Evolutionary conservation across 2,329 filamentous ascomycete species (phyloP).

Genomic region (Neopestalotiopsis sp.): DNA sequence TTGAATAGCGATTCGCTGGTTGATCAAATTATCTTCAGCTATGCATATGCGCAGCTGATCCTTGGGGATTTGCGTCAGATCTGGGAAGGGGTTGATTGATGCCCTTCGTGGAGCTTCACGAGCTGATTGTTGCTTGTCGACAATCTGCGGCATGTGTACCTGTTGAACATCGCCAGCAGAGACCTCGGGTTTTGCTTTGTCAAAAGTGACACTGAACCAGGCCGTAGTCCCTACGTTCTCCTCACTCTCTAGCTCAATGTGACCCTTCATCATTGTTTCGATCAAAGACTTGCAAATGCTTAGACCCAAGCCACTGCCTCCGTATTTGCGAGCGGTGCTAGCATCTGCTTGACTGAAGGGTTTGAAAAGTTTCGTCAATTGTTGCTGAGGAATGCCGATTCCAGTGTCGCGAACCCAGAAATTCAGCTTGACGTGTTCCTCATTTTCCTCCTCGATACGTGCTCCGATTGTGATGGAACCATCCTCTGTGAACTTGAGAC

Average conservation of each 20-base stretch:
- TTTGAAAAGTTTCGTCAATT: slow-evolving; percentile 84
- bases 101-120: slow-evolving; percentile 42
- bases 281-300: slow-evolving; percentile 96
- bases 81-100: slow-evolving; percentile 56
- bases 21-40: slow-evolving; percentile 94
- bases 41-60: slow-evolving; percentile 87
- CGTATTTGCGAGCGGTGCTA: slow-evolving; percentile 88
- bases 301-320: slow-evolving; percentile 86
- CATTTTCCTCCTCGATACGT: slow-evolving; percentile 71
- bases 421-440: slow-evolving; percentile 73
- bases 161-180: slow-evolving; percentile 60
- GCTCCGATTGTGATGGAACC: slow-evolving; percentile 86
- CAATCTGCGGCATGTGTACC: slow-evolving; percentile 44
- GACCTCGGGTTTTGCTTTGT: slow-evolving; percentile 73
- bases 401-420: slow-evolving; percentile 91
- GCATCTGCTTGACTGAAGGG: slow-evolving; percentile 93
- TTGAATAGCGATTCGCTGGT: slow-evolving; percentile 90
- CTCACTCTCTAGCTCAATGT: slow-evolving; percentile 80
- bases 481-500: slow-evolving; percentile 89
- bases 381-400: slow-evolving; percentile 85
- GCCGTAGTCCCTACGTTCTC: slow-evolving; percentile 73
- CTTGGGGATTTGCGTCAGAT: slow-evolving; percentile 75
- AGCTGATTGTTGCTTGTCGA: slow-evolving; percentile 37
- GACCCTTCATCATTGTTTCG: slow-evolving; percentile 88
- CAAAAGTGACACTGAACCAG: slow-evolving; percentile 84